Evolutionary conservation across 352 stramenopile genomes (phyloP).

Genomic region (Phytophthora hybrid): DNA sequence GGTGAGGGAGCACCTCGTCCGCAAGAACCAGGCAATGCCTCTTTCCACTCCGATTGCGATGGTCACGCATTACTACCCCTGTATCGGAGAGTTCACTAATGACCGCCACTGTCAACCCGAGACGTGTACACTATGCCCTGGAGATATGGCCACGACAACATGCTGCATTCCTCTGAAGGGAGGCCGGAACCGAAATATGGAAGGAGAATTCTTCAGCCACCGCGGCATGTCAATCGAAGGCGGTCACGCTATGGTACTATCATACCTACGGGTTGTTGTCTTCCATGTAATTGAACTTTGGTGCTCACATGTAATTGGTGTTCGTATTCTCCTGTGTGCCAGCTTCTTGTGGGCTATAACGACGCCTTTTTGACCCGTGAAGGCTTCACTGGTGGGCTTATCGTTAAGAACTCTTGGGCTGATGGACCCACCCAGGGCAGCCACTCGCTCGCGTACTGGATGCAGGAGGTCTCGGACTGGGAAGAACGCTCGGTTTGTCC

Average conservation of each 20-base stretch:
- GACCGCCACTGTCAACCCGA: conserved; percentile 71
- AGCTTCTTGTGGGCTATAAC: conserved; percentile 86
- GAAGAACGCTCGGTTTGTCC: conserved; percentile 80
- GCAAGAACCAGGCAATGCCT: conserved; percentile 81
- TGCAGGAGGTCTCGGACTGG: conserved; percentile 86
- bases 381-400: conserved; percentile 76
- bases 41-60: conserved; percentile 78
- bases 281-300: neutral
- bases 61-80: conserved; percentile 86
- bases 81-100: conserved; percentile 65
- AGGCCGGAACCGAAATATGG: conserved; percentile 82
- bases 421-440: conserved; percentile 72
- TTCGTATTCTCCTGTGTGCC: neutral
- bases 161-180: conserved; percentile 80
- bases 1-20: conserved; percentile 73
- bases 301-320: neutral
- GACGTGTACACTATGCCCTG: conserved; percentile 73
- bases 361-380: conserved; percentile 79
- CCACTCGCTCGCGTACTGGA: conserved; percentile 83
- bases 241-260: conserved; percentile 77
- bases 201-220: conserved; percentile 86
- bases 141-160: conserved; percentile 79
- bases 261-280: neutral
- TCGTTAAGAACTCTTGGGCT: conserved; percentile 83
- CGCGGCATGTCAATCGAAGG: conserved; percentile 83